Percentiles rank a stretch among this genome's conserved stretches.
These are phyloP conservation scores for Ophiostoma perfectum DNA, from an alignment of 2,329 filamentous ascomycete species.

Conservation along the genomic window DNA sequence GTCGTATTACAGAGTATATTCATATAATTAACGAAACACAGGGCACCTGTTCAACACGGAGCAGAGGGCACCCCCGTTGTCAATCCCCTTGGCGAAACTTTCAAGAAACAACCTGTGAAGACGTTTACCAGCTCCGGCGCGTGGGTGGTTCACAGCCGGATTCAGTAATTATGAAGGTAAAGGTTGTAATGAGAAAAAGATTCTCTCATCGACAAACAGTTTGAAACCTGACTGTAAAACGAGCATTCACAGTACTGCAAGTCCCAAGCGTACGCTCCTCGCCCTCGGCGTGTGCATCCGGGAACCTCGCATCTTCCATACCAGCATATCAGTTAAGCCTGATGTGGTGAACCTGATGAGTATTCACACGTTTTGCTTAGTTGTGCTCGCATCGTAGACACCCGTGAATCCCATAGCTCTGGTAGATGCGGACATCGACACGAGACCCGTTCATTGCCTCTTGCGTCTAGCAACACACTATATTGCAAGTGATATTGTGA, in stretches of 20 bases:
- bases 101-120: conserved; percentile 5
- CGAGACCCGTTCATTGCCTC: background rate
- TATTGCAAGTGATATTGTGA: too few species aligned
- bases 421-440: background rate
- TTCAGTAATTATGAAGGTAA: background rate
- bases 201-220: background rate
- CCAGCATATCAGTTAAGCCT: background rate
- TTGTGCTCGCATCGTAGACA: background rate
- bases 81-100: conserved; percentile 27
- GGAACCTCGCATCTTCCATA: background rate
- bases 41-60: too few species aligned
- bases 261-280: too few species aligned
- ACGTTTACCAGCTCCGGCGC: background rate
- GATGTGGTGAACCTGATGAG: background rate
- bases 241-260: background rate
- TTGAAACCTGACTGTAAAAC: background rate
- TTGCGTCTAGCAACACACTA: too few species aligned
- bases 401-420: background rate
- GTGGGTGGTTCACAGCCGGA: background rate
- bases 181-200: background rate
- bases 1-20: too few species aligned
- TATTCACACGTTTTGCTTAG: background rate
- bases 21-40: too few species aligned
- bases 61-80: background rate
- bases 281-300: background rate